A percentile compares a stretch with the other conserved stretches of the same genome.
Conservation (phyloP, 106 monocot genomes). For the Dendrobium huoshanense region DNA sequence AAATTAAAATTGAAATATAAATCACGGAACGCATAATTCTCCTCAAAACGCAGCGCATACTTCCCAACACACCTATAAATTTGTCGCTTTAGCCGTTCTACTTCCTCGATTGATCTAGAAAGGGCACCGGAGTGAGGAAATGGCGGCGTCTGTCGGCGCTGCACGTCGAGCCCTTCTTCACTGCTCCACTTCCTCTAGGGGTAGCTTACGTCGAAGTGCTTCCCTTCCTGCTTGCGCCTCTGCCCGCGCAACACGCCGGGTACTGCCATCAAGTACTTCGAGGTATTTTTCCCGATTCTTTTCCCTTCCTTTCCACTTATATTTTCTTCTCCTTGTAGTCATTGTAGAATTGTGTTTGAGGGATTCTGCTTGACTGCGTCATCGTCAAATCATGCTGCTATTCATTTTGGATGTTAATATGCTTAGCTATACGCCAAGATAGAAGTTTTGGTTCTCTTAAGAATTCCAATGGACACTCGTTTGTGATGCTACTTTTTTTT, state of each 20-base stretch:
- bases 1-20: too few relatives aligned
- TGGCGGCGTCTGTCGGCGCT: constrained; percentile 10
- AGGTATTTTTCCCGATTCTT: not conserved
- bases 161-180: constrained; percentile 10
- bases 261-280: constrained; percentile 6
- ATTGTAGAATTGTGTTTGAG: not conserved
- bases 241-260: constrained; percentile 3
- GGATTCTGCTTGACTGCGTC: not conserved
- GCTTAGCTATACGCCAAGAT: not conserved
- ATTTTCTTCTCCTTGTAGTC: not conserved
- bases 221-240: not conserved
- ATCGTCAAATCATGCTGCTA: not conserved
- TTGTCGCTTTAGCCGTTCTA: too few relatives aligned
- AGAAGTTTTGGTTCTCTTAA: not conserved
- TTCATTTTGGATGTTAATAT: not conserved
- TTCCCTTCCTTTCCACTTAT: not conserved
- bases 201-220: not conserved
- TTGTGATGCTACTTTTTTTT: not conserved
- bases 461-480: not conserved
- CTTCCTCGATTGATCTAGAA: too few relatives aligned
- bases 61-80: too few relatives aligned
- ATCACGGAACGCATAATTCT: too few relatives aligned
- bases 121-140: not conserved
- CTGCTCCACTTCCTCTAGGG: not conserved
- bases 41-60: too few relatives aligned